Base-by-base conservation (phyloP, 169 alveolate species). In the Babesia bovis region DNA sequence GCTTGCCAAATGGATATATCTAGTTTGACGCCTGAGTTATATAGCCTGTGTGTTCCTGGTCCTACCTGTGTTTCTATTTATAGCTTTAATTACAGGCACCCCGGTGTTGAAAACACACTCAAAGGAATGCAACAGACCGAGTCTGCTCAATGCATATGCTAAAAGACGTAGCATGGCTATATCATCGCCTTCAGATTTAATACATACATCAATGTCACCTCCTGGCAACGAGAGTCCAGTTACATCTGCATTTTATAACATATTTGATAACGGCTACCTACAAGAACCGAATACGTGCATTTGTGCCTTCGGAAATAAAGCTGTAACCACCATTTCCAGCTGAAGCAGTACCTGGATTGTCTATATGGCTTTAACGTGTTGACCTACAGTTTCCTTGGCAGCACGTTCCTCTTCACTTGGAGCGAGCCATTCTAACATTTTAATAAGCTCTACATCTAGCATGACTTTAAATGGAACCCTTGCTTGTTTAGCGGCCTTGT, bases 141-240 rank as follows among this genome's bases (percentile, higher is more conserved):
- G 66, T 36, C 72, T 26, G 67, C 76, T 71, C 36, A 81, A 33
- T 6, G 84, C 70, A 51, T 81, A 81, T 19, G 63, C 84, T 7
- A 81, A 19, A 33, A 81, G 45, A 28, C 67, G 69, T 42, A 81
- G 66, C 28, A 40, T 38, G 4, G 55, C 30, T 2, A 81, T 47
- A 28, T 71, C 78, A 35, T 60, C 70, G 35, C 79, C 88, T 1
- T 70, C 63, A 15, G 44, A 55, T 23, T 63, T 56, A 42, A 81
- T 59, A 35, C 76, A 70, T 49, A 81, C 83, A 44, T 81, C 84
- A 3, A 81, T 60, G 28, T 81, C 88, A 15, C 69, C 70, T 45
- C 88, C 88, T 0, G 88, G 88, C 28, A 81, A 49, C 44, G 84
- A 81, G 3, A 71, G 63, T 15, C 88, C 88, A 2, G 81, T 81